Evolutionary conservation across 1,284 basidiomycete genomes (phyloP), one percentile per base, ranked within the genome.

Genomic region (Cutaneotrichosporon sp.): DNA sequence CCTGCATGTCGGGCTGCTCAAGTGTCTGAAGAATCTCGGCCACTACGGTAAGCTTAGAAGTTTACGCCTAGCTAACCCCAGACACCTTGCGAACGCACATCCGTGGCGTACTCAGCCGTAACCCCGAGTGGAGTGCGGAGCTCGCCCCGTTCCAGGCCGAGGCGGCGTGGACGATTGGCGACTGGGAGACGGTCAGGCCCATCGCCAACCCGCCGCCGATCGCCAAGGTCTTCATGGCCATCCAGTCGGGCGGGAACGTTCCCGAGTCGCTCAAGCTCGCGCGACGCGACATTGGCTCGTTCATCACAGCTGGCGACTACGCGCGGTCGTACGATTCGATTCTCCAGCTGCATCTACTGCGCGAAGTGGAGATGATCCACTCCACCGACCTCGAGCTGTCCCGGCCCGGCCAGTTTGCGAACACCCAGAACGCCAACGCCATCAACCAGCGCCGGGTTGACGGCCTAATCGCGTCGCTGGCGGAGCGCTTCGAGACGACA

Each of bases 71-170:
- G 24, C 59, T 71, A 58, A 69, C 53, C 3, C 45, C 65, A 97
- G 97, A 99, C 72, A 97, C 95, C 0, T 81, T 99, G 65, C 87
- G 93, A 36, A 99, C 95, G 0, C 97, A 99, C 75, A 95, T 99
- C 27, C 87, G 87, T 60, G 97, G 97, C 20, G 88, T 98, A 6
- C 83, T 99, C 27, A 91, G 88, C 62, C 87, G 86, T 13, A 87
- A 93, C 73, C 91, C 93, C 0, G 85, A 88, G 54, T 99, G 95
- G 95, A 85, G 90, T 59, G 74, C 83, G 1, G 83, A 86, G 4
- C 82, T 99, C 1, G 87, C 89, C 9, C 88, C 89, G 0, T 98
- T 92, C 76, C 89, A 92, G 67, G 88, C 92, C 14, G 95, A 99
- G 80, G 92, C 94, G 60, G 91, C 92, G 1, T 95, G 94, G 87